Evolutionary conservation across 1,284 basidiomycete genomes (phyloP), one percentile per base, ranked within the genome.

Genomic region (Chondrostereum purpureum): DNA sequence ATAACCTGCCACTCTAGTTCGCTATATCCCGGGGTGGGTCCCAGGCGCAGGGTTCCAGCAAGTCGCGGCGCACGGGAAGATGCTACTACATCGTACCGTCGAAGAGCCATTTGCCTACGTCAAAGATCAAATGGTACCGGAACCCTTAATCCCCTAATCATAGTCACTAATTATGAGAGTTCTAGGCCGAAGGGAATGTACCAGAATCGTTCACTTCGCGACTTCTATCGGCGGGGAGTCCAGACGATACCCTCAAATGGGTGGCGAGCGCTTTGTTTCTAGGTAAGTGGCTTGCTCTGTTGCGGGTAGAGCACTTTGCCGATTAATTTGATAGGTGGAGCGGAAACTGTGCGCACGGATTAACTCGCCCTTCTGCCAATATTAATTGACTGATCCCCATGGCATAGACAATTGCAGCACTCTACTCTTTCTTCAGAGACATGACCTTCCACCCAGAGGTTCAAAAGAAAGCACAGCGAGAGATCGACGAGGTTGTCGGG

Each of bases 401-500:
- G 5, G 12, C 16, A 39, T 3, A 39, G 37, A 39, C 37, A n/a
- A 19, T 39, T 12, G 16, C 37, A 17, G 37, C 20, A 4, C 13
- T 39, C 5, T 19, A 17, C 16, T 17, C 37, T n/a, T 39, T 14
- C 20, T 17, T 39, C 4, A 2, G 16, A 14, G 37, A 14, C 18
- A n/a, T 39, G 37, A 3, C 20, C 1, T 19, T 39, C n/a, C 13
- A 39, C 18, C 37, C 37, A 39, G 37, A 39, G 4, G 18, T 39
- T n/a, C 37, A 39, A 18, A 19, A 3, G 13, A 13, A 18, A 4
- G 37, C 37, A 13, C 37, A 39, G 20, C 16, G 16, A 19, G n/a
- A 39, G 20, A 39, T 39, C 20, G 37, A 39, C 37, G 18, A 4
- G 18, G 37, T 19, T 14, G 37, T 39, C 37, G 37, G 44, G 23